Evolutionary conservation across 345 rosid genomes (phyloP).

Genomic region (Citrus medica): DNA sequence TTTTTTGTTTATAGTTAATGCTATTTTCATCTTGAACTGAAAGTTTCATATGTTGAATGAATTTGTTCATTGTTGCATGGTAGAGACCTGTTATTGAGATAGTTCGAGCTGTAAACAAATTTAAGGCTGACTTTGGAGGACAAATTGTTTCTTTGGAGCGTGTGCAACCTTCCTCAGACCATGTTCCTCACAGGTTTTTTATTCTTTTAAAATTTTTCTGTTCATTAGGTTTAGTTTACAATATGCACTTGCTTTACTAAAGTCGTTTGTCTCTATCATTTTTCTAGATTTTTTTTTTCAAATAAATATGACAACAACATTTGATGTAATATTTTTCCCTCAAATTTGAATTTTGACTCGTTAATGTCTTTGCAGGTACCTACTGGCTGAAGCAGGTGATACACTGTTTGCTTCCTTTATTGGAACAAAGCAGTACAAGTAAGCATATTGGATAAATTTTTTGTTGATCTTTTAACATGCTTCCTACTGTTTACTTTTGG

Average conservation of each 20-base stretch:
- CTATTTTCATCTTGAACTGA: neutral
- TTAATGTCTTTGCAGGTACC: constrained; percentile 49
- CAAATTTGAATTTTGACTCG: neutral
- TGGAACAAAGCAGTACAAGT: constrained; percentile 96
- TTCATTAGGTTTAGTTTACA: neutral
- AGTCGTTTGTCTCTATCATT: neutral
- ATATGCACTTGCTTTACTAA: neutral
- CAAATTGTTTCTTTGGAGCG: constrained; percentile 80
- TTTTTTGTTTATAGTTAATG: neutral
- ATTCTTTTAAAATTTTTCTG: neutral
- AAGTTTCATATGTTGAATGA: neutral
- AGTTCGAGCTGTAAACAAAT: constrained; percentile 89
- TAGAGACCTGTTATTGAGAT: constrained; percentile 87
- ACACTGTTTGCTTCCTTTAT: constrained; percentile 94
- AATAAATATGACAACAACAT: neutral
- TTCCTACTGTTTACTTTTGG: neutral
- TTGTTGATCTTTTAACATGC: neutral
- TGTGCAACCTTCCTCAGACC: constrained; percentile 94
- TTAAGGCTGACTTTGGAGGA: constrained; percentile 94
- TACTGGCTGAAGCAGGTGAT: constrained; percentile 94
- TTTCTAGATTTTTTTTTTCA: neutral
- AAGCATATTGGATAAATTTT: constrained; percentile 25
- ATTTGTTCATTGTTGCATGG: constrained; percentile 8
- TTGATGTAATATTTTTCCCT: neutral
- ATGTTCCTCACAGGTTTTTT: constrained; percentile 83